phyloP scores from a whole-genome alignment of 169 alveolate species.

The Theileria orientalis region DNA sequence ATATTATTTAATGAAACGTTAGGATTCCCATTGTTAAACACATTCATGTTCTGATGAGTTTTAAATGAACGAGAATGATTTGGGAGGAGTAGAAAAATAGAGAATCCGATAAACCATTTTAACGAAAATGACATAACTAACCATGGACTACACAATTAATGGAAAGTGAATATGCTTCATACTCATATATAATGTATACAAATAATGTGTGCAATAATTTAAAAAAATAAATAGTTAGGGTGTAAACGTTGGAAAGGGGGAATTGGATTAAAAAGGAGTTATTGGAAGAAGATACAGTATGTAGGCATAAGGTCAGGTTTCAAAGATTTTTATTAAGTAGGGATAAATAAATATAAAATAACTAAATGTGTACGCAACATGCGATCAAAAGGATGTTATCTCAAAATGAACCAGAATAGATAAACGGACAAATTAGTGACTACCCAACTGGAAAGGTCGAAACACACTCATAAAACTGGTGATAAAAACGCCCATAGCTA shows the following conservation, averaged over 20 bases:
- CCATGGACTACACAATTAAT: neutral
- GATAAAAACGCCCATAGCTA: too few species aligned
- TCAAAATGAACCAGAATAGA: too few species aligned
- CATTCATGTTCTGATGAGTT: neutral
- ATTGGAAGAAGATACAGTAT: neutral
- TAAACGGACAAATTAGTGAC: too few species aligned
- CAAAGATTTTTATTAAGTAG: too few species aligned
- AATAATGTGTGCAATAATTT: neutral
- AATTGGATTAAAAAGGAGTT: neutral
- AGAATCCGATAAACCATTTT: neutral
- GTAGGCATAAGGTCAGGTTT: too few species aligned
- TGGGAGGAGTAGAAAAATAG: neutral
- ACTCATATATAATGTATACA: neutral
- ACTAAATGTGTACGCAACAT: neutral
- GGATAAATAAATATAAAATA: slow-evolving; percentile 3
- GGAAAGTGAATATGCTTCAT: neutral
- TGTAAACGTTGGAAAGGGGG: neutral
- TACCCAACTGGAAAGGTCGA: too few species aligned
- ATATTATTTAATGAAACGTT: neutral
- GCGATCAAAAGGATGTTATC: too few species aligned
- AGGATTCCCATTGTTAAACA: neutral
- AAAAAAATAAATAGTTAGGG: neutral
- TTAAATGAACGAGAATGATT: neutral
- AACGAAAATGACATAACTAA: slow-evolving; percentile 1
- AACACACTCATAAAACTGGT: too few species aligned